A percentile compares a stretch with the other conserved stretches of the same genome.
Conservation (phyloP, 164 flowering plant genomes). For the Amborella trichopoda region DNA sequence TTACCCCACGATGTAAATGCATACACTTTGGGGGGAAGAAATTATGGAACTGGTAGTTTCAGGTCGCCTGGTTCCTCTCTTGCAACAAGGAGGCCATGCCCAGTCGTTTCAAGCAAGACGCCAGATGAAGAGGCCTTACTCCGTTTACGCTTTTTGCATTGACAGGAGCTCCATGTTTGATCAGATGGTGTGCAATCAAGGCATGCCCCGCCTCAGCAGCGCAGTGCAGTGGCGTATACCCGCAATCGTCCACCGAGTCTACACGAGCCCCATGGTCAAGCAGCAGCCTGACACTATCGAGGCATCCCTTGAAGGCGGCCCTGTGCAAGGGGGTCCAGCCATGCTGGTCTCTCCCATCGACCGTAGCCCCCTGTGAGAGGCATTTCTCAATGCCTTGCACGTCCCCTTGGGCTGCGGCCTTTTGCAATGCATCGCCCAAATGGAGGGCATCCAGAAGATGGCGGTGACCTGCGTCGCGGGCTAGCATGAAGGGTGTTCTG, state of each 20-base stretch:
- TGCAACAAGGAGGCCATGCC: too few relatives aligned
- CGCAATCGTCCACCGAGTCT: constrained; percentile 37
- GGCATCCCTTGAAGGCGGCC: constrained; percentile 63
- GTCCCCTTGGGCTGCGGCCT: constrained; percentile 38
- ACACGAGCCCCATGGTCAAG: constrained; percentile 39
- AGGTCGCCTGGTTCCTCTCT: too few relatives aligned
- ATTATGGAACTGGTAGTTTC: too few relatives aligned
- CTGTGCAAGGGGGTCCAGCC: constrained; percentile 78
- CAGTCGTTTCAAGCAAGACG: constrained; percentile 17
- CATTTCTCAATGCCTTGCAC: constrained; percentile 38
- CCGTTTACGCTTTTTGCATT: constrained; percentile 27
- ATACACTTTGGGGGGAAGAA: too few relatives aligned
- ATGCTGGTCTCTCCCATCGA: constrained; percentile 51
- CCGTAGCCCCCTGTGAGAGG: constrained; percentile 37
- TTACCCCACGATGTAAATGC: too few relatives aligned
- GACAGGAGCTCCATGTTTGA: constrained; percentile 39
- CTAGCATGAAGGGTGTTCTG: constrained; percentile 42
- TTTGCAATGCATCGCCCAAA: constrained; percentile 37
- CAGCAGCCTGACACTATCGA: constrained; percentile 42
- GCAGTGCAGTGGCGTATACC: constrained; percentile 58
- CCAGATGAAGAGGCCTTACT: constrained; percentile 14
- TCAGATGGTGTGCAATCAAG: constrained; percentile 31
- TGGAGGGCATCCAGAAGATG: constrained; percentile 28
- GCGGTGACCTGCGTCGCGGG: constrained; percentile 32
- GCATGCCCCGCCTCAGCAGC: constrained; percentile 61